Evolutionary conservation across 768 basidiomycete genomes (phyloP), one percentile per base, ranked within the genome.

Genomic region (Leccinum truebloodii): DNA sequence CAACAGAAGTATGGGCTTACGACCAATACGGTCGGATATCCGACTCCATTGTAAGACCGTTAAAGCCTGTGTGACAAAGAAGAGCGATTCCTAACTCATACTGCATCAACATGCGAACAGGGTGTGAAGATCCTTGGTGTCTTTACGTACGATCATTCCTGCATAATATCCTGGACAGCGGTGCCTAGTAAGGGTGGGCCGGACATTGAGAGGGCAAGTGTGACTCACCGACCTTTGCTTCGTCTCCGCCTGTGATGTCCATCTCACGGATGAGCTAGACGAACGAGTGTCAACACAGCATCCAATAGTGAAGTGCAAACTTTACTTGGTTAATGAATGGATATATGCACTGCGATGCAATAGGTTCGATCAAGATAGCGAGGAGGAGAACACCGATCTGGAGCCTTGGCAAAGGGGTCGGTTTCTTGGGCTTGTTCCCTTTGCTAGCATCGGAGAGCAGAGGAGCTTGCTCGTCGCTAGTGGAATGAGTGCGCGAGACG

Each of bases 251-350:
- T 0, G 78, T 78, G 54, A 82, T 69, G 28, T 75, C 71, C 6
- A 78, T 69, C 57, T 80, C 79, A 14, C 75, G 73, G 24, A 82
- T 64, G 13, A 83, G 76, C 82, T 82, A 26, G 16, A 41, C 3
- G 9, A 14, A 20, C 35, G 14, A 49, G 59, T 39, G 41, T 63
- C 52, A 62, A 48, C 10, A 12, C 6, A 28, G 22, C 26, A 26
- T n/a, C 2, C 9, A n/a, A 18, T 32, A 2, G 4, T 4, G 12
- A 54, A 4, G 5, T 6, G 6, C 7, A 22, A 3, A 20, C 18
- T 60, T 2, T 3, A 78, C 81, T 68, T 83, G 78, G 58, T 81
- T 81, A 20, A 84, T 78, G 69, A 82, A 83, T 1, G 82, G 82
- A 48, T 78, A 78, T 39, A 84, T 84, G 26, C 75, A 80, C 34